A percentile compares a stretch with the other conserved stretches of the same genome.
phyloP scores from a whole-genome alignment of 805 yeast species.

The Suhomyces xylopsoci region DNA sequence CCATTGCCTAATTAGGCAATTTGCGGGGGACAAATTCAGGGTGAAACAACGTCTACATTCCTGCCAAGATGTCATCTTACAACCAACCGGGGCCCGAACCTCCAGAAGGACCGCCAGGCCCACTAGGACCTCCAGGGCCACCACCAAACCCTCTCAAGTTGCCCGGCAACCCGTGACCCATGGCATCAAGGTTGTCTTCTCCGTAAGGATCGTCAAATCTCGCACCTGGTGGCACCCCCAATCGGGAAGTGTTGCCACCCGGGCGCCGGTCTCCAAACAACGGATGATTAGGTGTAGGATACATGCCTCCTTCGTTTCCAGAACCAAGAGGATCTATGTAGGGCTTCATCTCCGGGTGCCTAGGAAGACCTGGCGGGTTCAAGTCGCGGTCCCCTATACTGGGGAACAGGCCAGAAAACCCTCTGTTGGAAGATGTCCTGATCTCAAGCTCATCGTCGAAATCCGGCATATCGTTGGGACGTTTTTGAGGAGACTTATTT shows the following conservation, averaged over 20 bases:
- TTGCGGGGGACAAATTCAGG: neutral
- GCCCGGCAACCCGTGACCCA: conserved; percentile 48
- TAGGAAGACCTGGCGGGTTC: conserved; percentile 43
- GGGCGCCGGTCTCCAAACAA: conserved; percentile 33
- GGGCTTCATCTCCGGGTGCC: conserved; percentile 43
- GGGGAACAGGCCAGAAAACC: conserved; percentile 15
- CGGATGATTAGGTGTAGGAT: conserved; percentile 51
- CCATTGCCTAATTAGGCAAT: neutral
- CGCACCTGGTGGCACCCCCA: conserved; percentile 46
- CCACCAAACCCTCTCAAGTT: conserved; percentile 21
- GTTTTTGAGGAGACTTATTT: neutral
- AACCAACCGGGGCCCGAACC: conserved; percentile 5
- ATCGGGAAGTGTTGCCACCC: conserved; percentile 24
- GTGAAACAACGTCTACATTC: neutral
- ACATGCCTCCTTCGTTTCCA: conserved; percentile 49
- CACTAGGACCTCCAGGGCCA: conserved; percentile 7
- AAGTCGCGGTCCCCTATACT: conserved; percentile 51
- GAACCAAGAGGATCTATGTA: conserved; percentile 40
- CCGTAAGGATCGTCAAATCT: conserved; percentile 51
- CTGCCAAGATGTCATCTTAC: neutral
- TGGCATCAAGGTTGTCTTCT: conserved; percentile 40
- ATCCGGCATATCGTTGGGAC: conserved; percentile 45
- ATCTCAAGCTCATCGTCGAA: conserved; percentile 54
- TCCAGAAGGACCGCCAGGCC: conserved; percentile 7
- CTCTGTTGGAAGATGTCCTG: conserved; percentile 10